Evolutionary conservation across 2,329 filamentous ascomycete species (phyloP).

Genomic region (Phaeoacremonium minimum): DNA sequence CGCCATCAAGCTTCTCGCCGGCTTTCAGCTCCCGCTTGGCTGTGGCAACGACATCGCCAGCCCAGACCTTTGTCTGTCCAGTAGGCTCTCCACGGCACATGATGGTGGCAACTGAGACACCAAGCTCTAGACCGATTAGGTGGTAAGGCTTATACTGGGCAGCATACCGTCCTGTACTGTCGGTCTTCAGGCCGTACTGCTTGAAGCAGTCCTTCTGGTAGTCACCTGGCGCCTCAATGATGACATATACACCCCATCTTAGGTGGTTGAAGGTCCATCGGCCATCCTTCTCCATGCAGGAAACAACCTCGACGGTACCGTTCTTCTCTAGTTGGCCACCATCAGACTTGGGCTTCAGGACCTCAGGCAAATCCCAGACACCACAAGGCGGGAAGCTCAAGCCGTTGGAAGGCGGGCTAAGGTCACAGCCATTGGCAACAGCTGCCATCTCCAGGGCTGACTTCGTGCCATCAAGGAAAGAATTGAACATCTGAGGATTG

Average conservation of each 20-base stretch:
- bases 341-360: conserved; percentile 31
- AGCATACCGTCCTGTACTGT: conserved; percentile 33
- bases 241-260: conserved; percentile 37
- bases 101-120: conserved; percentile 35
- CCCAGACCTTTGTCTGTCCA: conserved; percentile 35
- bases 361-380: conserved; percentile 32
- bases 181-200: conserved; percentile 38
- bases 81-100: conserved; percentile 40
- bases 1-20: conserved; percentile 38
- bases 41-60: conserved; percentile 39
- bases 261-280: conserved; percentile 33
- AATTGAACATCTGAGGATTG: conserved; percentile 45
- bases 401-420: conserved; percentile 33
- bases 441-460: conserved; percentile 42
- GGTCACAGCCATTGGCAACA: conserved; percentile 37
- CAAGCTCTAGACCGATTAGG: conserved; percentile 40
- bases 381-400: conserved; percentile 38
- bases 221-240: conserved; percentile 34
- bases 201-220: conserved; percentile 37
- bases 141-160: conserved; percentile 42
- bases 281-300: conserved; percentile 35
- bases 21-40: conserved; percentile 38
- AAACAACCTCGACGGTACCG: conserved; percentile 39
- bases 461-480: conserved; percentile 43
- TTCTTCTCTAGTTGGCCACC: conserved; percentile 34